These are phyloP conservation scores for Ulota crispa DNA, from an alignment of 225 moss, liverwort and hornwort genomes.

Conservation along the genomic window DNA sequence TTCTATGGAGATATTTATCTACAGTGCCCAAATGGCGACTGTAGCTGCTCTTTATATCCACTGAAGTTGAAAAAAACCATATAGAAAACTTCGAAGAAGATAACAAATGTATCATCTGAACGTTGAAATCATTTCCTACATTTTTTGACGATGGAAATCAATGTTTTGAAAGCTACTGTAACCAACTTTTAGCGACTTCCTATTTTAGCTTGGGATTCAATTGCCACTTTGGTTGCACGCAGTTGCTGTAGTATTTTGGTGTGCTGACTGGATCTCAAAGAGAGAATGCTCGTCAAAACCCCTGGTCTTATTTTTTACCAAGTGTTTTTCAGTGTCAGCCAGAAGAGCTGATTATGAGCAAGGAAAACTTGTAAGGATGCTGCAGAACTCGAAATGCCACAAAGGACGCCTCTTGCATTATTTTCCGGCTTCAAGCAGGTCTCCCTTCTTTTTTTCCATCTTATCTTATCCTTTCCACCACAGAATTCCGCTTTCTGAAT, in stretches of 20 bases:
- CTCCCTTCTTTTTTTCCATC: background rate
- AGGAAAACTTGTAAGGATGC: conserved; percentile 60
- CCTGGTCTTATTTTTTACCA: background rate
- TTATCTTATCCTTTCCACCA: conserved; percentile 10
- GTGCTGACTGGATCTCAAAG: background rate
- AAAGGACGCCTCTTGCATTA: conserved; percentile 96
- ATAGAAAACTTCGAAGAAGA: too few relatives aligned
- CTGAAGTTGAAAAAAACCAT: background rate
- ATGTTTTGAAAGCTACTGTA: background rate
- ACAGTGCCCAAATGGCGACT: background rate
- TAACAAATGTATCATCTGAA: background rate
- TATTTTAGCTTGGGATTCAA: background rate
- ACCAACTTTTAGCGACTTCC: too few relatives aligned
- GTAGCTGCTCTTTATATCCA: background rate
- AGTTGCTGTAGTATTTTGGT: background rate
- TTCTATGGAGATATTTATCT: conserved; percentile 1
- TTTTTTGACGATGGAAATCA: background rate
- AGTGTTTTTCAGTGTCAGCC: conserved; percentile 36
- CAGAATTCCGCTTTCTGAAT: conserved; percentile 4
- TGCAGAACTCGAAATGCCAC: conserved; percentile 75
- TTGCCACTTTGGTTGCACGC: background rate
- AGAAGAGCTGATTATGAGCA: conserved; percentile 48
- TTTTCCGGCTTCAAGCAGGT: conserved; percentile 75
- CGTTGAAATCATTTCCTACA: background rate
- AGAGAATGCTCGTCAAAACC: background rate